Conservation (phyloP, 768 basidiomycete species). For the Phylloporus scabripes region DNA sequence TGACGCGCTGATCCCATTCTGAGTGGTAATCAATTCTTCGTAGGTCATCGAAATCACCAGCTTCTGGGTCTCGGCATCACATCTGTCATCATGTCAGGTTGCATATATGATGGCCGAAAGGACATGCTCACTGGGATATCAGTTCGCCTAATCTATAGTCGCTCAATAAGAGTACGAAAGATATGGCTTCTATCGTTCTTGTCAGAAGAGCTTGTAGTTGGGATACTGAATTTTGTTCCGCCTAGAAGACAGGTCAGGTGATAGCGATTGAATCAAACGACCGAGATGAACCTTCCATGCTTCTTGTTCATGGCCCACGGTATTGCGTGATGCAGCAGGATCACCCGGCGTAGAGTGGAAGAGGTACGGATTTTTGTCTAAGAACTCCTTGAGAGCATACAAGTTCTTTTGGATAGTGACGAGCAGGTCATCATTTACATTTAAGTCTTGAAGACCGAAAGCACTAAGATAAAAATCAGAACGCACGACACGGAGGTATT, state of each 20-base stretch:
- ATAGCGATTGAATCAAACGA: neutral
- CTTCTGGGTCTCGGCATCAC: slow-evolving; percentile 66
- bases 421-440: slow-evolving; percentile 56
- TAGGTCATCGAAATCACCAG: slow-evolving; percentile 69
- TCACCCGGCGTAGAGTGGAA: slow-evolving; percentile 81
- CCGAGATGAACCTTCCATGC: slow-evolving; percentile 69
- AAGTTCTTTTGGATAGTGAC: slow-evolving; percentile 77
- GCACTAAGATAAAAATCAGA: slow-evolving; percentile 29
- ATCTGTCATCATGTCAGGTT: slow-evolving; percentile 40
- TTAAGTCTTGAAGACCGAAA: slow-evolving; percentile 49
- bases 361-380: slow-evolving; percentile 77
- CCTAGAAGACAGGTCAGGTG: slow-evolving; percentile 38
- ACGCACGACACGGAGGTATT: neutral
- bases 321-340: slow-evolving; percentile 47
- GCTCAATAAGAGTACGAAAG: slow-evolving; percentile 85
- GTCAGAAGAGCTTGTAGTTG: slow-evolving; percentile 69
- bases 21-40: slow-evolving; percentile 79
- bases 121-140: slow-evolving; percentile 60
- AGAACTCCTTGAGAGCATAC: slow-evolving; percentile 66
- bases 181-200: slow-evolving; percentile 89
- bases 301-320: slow-evolving; percentile 67
- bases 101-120: neutral
- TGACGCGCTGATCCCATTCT: slow-evolving; percentile 83
- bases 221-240: slow-evolving; percentile 77
- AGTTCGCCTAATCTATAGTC: slow-evolving; percentile 89